Evolutionary conservation across 192 early-diverging fungal genomes (phyloP), one percentile per base, ranked within the genome.

Genomic region (Coemansia sp.): DNA sequence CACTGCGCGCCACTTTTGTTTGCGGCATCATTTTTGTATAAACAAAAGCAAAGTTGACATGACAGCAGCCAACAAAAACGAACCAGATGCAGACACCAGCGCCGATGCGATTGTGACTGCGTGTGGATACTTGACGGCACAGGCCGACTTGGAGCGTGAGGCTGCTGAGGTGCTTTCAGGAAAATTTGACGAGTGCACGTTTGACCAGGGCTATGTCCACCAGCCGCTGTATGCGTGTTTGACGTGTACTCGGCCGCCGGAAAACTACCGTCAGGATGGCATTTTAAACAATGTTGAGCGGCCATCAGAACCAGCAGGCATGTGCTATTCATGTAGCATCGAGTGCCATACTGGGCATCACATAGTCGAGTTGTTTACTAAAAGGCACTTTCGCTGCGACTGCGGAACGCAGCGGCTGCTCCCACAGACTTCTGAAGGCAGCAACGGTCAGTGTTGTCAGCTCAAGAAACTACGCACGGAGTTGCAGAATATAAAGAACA

Each of bases 321-420:
- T 88, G 69, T 91, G 91, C 68, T 91, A 91, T 68, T 86, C 87
- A 26, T 93, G 91, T 59, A 89, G 88, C 57, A 91, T 93, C 43
- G 81, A 87, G 29, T 92, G 89, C 63, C 89, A 91, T 65, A 62
- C 84, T 8, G 87, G 82, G 43, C 92, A 94, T 72, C 85, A 94
- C 8, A 75, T 94, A 12, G 82, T 93, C 38, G 94, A 98, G 72
- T 72, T 96, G 52, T 94, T 94, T 68, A 84, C 87, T 6, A 93
- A 94, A 57, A 79, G 94, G 2, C 64, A 79, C 58, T 97, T 97
- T 69, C 83, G 89, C 13, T 98, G 95, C 73, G 93, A 96, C 77
- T 98, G 95, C 55, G 95, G 93, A 6, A 88, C 89, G 0, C 67
- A 47, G 43, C 62, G 72, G 49, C 54, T 81, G 29, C 32, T 70